Conservation (phyloP, 805 yeast species). For the Hanseniaspora lindneri region DNA sequence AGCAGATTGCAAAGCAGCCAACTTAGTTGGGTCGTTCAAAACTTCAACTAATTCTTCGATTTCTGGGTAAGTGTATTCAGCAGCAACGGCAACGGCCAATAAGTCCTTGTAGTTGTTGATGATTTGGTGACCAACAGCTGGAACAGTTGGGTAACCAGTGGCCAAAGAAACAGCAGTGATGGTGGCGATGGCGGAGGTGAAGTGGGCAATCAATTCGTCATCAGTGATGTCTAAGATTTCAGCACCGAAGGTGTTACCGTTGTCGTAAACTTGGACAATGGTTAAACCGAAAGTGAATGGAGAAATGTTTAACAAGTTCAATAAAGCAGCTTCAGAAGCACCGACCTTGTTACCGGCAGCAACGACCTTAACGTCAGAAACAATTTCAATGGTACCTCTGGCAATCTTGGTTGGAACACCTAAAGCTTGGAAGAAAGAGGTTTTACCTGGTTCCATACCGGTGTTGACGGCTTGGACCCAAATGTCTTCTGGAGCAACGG, state of each 20-base stretch:
- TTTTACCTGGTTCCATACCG: slow-evolving; percentile 99
- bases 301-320: slow-evolving; percentile 99
- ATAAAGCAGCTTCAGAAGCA: slow-evolving; percentile 96
- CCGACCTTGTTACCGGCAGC: slow-evolving; percentile 81
- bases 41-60: slow-evolving; percentile 98
- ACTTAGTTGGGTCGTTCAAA: slow-evolving; percentile 99
- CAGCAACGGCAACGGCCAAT: slow-evolving; percentile 93
- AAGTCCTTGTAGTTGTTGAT: slow-evolving; percentile 99
- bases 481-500: slow-evolving; percentile 95
- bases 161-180: slow-evolving; percentile 96
- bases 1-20: slow-evolving; percentile 98
- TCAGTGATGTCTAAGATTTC: slow-evolving; percentile 96
- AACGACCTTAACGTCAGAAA: slow-evolving; percentile 92
- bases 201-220: slow-evolving; percentile 87
- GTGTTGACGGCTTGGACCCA: slow-evolving; percentile 99
- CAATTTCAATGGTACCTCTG: slow-evolving; percentile 99
- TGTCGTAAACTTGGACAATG: slow-evolving; percentile 93
- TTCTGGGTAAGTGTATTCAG: slow-evolving; percentile 98
- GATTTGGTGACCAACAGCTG: slow-evolving; percentile 97
- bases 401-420: slow-evolving; percentile 99
- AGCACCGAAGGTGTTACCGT: slow-evolving; percentile 96
- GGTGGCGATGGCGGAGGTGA: slow-evolving; percentile 81
- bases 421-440: slow-evolving; percentile 99
- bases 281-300: slow-evolving; percentile 99
- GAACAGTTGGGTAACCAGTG: slow-evolving; percentile 97